Percentiles rank a stretch among this genome's conserved stretches.
These are phyloP conservation scores for Selaginella moellendorffii DNA, from an alignment of 75 land plant species.

Conservation along the genomic window DNA sequence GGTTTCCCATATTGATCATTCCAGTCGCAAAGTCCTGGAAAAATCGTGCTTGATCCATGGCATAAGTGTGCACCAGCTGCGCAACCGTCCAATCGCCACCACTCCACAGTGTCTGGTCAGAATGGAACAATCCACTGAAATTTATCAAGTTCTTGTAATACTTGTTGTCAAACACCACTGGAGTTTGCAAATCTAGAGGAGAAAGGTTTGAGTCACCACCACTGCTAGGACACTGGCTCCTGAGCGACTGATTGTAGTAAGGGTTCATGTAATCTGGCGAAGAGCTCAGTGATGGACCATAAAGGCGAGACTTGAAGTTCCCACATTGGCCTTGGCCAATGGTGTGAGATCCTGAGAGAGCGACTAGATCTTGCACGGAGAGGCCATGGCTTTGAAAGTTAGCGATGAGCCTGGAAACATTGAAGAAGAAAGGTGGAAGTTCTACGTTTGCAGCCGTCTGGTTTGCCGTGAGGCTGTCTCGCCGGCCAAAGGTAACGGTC, in stretches of 20 bases:
- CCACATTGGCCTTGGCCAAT: not conserved
- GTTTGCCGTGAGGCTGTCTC: constrained; percentile 2
- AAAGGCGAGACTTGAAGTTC: not conserved
- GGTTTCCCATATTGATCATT: too few relatives aligned
- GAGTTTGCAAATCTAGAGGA: not conserved
- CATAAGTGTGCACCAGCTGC: too few relatives aligned
- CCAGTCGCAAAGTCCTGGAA: too few relatives aligned
- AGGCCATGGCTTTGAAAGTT: not conserved
- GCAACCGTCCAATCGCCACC: too few relatives aligned
- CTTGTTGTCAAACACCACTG: not conserved
- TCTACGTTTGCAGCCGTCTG: not conserved
- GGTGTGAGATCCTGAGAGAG: constrained; percentile 2
- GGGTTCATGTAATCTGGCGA: constrained; percentile 18
- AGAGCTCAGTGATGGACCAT: not conserved
- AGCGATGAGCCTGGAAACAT: not conserved
- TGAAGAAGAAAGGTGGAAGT: not conserved
- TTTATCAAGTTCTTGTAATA: not conserved
- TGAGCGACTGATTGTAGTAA: constrained; percentile 22
- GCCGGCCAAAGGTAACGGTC: not conserved
- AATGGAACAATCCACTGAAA: not conserved
- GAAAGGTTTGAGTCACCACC: too few relatives aligned
- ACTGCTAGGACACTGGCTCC: too few relatives aligned
- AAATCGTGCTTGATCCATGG: too few relatives aligned
- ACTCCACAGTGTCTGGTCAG: not conserved
- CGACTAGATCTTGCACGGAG: not conserved